Conservation (phyloP, 148 eudicot species). For the Dysphania ambrosioides region DNA sequence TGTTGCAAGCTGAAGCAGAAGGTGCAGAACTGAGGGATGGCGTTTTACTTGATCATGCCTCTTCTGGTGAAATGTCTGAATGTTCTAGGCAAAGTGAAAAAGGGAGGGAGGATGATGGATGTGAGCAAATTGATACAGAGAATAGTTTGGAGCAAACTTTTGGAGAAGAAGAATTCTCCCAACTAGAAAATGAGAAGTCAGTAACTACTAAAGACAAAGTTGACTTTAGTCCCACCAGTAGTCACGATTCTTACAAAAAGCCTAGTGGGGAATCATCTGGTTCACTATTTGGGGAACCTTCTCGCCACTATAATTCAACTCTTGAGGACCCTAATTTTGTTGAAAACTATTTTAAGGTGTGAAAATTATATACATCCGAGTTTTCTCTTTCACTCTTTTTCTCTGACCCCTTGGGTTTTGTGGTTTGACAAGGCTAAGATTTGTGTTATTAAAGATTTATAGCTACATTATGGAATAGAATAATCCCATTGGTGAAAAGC, state of each 20-base stretch:
- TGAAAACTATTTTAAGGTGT: slow-evolving; percentile 94
- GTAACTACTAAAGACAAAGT: slow-evolving; percentile 24
- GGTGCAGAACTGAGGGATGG: slow-evolving; percentile 31
- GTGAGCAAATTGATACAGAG: slow-evolving; percentile 20
- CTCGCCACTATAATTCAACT: slow-evolving; percentile 59
- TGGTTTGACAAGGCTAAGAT: not conserved
- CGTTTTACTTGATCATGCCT: slow-evolving; percentile 26
- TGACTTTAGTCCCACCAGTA: slow-evolving; percentile 26
- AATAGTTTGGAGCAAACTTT: slow-evolving; percentile 31
- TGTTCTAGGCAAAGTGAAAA: slow-evolving; percentile 23
- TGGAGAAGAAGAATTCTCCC: slow-evolving; percentile 26
- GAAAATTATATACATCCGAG: not conserved
- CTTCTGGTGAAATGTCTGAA: slow-evolving; percentile 35
- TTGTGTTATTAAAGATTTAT: not conserved
- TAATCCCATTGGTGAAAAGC: not conserved
- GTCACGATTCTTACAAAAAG: slow-evolving; percentile 25
- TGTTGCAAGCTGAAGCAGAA: slow-evolving; percentile 34
- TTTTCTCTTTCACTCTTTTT: not conserved
- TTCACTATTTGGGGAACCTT: slow-evolving; percentile 34
- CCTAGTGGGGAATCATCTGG: slow-evolving; percentile 38
- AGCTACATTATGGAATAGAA: not conserved
- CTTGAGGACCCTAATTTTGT: slow-evolving; percentile 78
- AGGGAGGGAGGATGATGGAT: slow-evolving; percentile 24
- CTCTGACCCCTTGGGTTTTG: not conserved
- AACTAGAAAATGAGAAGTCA: slow-evolving; percentile 32